Percentiles rank a stretch among this genome's conserved stretches.
Conservation (phyloP, 768 basidiomycete species). For the Podaxis carcinomalis region DNA sequence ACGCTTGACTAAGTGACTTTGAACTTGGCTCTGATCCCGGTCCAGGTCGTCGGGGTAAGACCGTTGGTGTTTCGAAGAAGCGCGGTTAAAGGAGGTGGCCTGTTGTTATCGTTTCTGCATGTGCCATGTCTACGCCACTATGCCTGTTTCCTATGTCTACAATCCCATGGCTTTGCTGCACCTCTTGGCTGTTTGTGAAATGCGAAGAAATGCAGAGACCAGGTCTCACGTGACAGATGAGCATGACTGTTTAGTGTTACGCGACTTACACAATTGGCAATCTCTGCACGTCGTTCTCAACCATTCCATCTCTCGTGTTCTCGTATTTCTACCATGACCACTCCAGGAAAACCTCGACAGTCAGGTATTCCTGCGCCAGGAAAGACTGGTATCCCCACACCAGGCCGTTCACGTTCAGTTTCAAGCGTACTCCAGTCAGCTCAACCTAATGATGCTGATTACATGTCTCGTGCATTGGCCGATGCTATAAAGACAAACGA, state of each 20-base stretch:
- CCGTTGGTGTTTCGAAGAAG: slow-evolving; percentile 96
- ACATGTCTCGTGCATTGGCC: slow-evolving; percentile 66
- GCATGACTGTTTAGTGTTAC: not conserved
- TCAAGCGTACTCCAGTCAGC: slow-evolving; percentile 43
- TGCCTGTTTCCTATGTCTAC: slow-evolving; percentile 1
- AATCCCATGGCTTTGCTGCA: not conserved
- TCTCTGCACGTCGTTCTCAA: slow-evolving; percentile 3
- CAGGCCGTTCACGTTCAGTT: slow-evolving; percentile 66
- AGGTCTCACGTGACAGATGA: slow-evolving; percentile 1
- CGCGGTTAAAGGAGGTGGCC: slow-evolving; percentile 36
- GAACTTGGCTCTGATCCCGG: slow-evolving; percentile 5
- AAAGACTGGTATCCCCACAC: slow-evolving; percentile 56
- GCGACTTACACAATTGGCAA: slow-evolving; percentile 8
- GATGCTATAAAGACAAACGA: slow-evolving; percentile 82
- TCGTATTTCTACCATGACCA: slow-evolving; percentile 25
- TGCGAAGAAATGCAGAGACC: not conserved
- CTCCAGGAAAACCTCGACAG: slow-evolving; percentile 37
- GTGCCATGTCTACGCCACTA: slow-evolving; percentile 5
- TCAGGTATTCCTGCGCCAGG: slow-evolving; percentile 39
- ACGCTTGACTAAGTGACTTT: slow-evolving; percentile 19
- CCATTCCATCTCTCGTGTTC: not conserved
- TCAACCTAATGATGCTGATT: slow-evolving; percentile 43
- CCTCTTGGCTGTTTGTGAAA: not conserved
- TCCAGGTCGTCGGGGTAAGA: slow-evolving; percentile 90
- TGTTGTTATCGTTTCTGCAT: not conserved